Base-by-base conservation (phyloP, 1,139 yeast species). In the Debaryomyces udenii region DNA sequence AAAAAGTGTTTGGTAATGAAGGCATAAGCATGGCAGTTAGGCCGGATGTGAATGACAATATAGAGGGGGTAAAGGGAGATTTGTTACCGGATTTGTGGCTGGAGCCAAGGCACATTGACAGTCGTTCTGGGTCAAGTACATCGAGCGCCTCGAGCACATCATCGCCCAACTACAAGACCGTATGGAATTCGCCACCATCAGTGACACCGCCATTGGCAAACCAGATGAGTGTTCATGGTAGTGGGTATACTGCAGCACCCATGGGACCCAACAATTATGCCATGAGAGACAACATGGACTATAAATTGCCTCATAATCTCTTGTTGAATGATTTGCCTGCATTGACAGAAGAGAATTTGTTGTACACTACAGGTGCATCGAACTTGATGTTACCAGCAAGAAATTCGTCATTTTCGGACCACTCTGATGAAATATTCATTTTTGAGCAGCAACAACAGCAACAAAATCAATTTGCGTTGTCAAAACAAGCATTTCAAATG, bases 1-100 rank as follows among this genome's bases (percentile, higher is more conserved):
- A 10, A 18, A 28, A 26, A 15, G 27, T 13, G n/a, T 6, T 26
- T 6, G 30, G 16, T 3, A 29, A n/a, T 7, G 11, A 24, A 10
- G 31, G 30, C 10, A 17, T 9, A 3, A 10, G 14, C 5, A 3
- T 34, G 9, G 31, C 30, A 3, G 26, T 17, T 14, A 9, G 4
- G 15, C 16, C 26, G 11, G 27, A 15, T 2, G 18, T 11, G 9
- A 51, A 57, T 5, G 52, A 59, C 6, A 62, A 57, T 38, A 50
- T 58, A 30, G 55, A 54, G 17, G 61, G 54, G 17, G 43, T 55
- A 38, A 52, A 53, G 29, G 56, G 55, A 11, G 70, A 62, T 39
- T 59, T 66, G 42, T 60, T 66, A 49, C 63, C 69, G 7, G 72
- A 65, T 37, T 59, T 67, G 44, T 67, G 73, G 73, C 66, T 57